A percentile compares a stretch with the other conserved stretches of the same genome.
Evolutionary conservation across 2,329 filamentous ascomycete species (phyloP).

Genomic region (Boeremia exigua): DNA sequence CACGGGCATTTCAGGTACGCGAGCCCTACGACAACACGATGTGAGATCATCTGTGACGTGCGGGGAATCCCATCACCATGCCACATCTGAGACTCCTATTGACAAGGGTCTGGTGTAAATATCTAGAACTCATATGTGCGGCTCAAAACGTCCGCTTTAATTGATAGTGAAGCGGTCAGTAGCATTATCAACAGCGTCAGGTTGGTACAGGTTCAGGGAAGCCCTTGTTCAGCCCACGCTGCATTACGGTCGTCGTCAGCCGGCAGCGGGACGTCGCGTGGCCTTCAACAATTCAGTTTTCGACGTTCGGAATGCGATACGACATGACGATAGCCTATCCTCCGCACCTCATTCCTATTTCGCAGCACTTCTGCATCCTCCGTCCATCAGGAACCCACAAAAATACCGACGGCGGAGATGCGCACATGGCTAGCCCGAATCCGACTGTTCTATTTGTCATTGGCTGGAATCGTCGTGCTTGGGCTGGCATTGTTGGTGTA

Average conservation of each 20-base stretch:
- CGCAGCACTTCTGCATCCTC: constrained; percentile 1
- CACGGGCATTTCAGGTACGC: constrained; percentile 20
- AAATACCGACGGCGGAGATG: constrained; percentile 22
- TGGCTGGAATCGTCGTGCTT: constrained; percentile 17
- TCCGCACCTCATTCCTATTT: constrained; percentile 21
- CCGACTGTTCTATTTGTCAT: constrained; percentile 4
- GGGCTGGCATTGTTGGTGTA: constrained; percentile 20
- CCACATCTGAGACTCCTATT: neutral
- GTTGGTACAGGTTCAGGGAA: constrained; percentile 6
- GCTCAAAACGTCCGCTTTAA: neutral
- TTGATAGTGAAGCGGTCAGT: neutral
- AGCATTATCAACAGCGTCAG: neutral
- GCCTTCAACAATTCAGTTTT: constrained; percentile 15
- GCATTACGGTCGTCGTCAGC: constrained; percentile 12
- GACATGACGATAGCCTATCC: constrained; percentile 30
- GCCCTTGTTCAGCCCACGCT: constrained; percentile 5
- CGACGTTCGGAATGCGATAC: constrained; percentile 33
- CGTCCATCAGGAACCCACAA: constrained; percentile 8
- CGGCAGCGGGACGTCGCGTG: constrained; percentile 20
- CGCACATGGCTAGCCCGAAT: constrained; percentile 23
- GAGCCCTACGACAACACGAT: constrained; percentile 9
- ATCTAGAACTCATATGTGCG: neutral
- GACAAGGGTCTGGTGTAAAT: neutral
- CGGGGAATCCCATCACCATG: constrained; percentile 23
- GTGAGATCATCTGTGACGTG: constrained; percentile 20